Percentiles rank a stretch among this genome's conserved stretches.
These are phyloP conservation scores for Fusarium buharicum DNA, from an alignment of 2,329 filamentous ascomycete genomes.

Conservation along the genomic window DNA sequence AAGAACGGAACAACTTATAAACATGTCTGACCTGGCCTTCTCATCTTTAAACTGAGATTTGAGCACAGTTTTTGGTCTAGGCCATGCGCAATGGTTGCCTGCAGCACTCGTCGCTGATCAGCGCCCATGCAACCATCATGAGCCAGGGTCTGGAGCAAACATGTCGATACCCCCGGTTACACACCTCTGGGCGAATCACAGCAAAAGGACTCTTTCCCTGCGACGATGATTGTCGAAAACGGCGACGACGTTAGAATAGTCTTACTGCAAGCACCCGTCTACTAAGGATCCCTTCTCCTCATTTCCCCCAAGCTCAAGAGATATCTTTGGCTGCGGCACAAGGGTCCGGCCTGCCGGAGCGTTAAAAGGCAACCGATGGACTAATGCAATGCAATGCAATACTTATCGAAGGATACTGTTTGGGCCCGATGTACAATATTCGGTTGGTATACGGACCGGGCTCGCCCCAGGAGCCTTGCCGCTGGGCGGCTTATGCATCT, in stretches of 20 bases:
- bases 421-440: conserved; percentile 9
- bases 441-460: conserved; percentile 17
- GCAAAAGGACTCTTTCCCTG: not conserved
- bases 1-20: not conserved
- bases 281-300: conserved; percentile 2
- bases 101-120: conserved; percentile 30
- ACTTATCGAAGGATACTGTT: conserved; percentile 21
- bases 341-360: conserved; percentile 29
- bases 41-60: not conserved
- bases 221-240: not conserved
- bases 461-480: conserved; percentile 21
- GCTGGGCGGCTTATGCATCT: conserved; percentile 19
- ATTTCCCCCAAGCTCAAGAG: conserved; percentile 12
- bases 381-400: conserved; percentile 34
- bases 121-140: conserved; percentile 10
- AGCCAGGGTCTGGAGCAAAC: conserved; percentile 27
- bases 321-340: conserved; percentile 10
- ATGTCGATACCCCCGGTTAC: conserved; percentile 15
- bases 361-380: conserved; percentile 20
- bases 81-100: conserved; percentile 16
- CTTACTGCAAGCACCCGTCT: conserved; percentile 18
- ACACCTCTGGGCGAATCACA: conserved; percentile 12
- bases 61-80: not conserved
- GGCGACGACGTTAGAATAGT: conserved; percentile 16
- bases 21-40: not conserved